A percentile compares a stretch with the other conserved stretches of the same genome.
Evolutionary conservation across 2,329 filamentous ascomycete species (phyloP).

Genomic region (Lachnum nothofagi): DNA sequence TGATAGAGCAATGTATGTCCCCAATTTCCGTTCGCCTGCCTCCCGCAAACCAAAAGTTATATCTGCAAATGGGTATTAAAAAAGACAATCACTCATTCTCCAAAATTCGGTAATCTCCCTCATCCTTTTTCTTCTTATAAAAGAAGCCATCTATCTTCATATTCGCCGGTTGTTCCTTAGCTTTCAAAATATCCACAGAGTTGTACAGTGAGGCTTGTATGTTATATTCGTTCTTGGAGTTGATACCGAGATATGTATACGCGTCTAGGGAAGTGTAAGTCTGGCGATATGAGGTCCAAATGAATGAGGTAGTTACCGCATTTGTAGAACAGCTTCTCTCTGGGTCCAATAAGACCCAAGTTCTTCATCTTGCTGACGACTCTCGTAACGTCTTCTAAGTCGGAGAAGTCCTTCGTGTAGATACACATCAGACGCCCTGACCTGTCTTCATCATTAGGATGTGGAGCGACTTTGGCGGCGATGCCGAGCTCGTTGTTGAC

Average conservation of each 20-base stretch:
- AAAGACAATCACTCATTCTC: constrained; percentile 16
- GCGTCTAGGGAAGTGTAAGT: constrained; percentile 47
- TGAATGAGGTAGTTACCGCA: constrained; percentile 29
- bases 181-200: constrained; percentile 37
- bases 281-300: too few species aligned
- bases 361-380: constrained; percentile 60
- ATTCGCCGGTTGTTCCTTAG: constrained; percentile 5
- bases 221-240: constrained; percentile 55
- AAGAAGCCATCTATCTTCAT: constrained; percentile 17
- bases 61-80: constrained; percentile 13
- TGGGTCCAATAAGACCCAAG: constrained; percentile 52
- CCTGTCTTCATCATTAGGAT: constrained; percentile 35
- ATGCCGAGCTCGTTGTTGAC: constrained; percentile 65
- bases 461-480: constrained; percentile 66
- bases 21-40: too few species aligned
- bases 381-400: constrained; percentile 62
- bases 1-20: background rate
- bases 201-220: constrained; percentile 55
- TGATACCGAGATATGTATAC: constrained; percentile 62
- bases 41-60: background rate
- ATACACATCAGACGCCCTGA: constrained; percentile 63
- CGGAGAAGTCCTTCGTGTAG: constrained; percentile 70
- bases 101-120: constrained; percentile 10
- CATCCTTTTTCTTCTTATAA: constrained; percentile 22
- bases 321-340: constrained; percentile 68